Conservation (phyloP, 352 stramenopile genomes). For the Phytopythium montanum region DNA sequence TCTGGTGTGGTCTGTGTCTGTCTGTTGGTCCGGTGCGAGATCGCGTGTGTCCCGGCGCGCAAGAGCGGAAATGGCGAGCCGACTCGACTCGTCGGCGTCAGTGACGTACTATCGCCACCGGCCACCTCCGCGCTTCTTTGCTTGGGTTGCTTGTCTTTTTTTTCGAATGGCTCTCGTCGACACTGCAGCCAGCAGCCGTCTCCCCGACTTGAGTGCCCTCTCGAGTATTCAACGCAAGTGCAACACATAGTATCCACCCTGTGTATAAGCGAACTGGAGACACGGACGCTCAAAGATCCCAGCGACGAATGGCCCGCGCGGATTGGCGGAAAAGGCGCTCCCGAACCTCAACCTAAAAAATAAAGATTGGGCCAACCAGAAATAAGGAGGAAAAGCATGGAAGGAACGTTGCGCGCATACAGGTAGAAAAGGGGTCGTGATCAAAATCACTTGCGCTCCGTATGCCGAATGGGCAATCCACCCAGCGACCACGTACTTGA, state of each 20-base stretch:
- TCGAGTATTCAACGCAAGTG: not conserved
- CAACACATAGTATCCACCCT: not conserved
- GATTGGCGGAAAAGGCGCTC: constrained; percentile 6
- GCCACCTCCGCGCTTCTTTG: constrained; percentile 5
- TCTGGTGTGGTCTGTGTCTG: constrained; percentile 9
- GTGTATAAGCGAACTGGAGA: not conserved
- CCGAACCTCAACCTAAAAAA: constrained; percentile 10
- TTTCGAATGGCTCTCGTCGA: constrained; percentile 11
- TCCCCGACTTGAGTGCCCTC: not conserved
- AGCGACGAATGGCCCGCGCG: not conserved
- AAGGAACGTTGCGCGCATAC: constrained; percentile 3
- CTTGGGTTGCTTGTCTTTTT: constrained; percentile 12
- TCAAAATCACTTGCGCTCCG: not conserved
- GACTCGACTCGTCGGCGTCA: not conserved
- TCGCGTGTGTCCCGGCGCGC: no score
- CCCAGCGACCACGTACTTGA: not conserved
- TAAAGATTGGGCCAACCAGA: constrained; percentile 4
- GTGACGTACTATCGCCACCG: constrained; percentile 4
- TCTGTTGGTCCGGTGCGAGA: not conserved
- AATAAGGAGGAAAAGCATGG: constrained; percentile 4
- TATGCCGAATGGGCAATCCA: constrained; percentile 4
- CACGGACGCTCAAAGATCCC: constrained; percentile 4
- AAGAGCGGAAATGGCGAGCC: constrained; percentile 9
- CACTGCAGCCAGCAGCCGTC: constrained; percentile 3
- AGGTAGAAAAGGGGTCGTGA: not conserved